Evolutionary conservation across 306 rosid species (phyloP).

Genomic region (Cyclanthera cordifolia): DNA sequence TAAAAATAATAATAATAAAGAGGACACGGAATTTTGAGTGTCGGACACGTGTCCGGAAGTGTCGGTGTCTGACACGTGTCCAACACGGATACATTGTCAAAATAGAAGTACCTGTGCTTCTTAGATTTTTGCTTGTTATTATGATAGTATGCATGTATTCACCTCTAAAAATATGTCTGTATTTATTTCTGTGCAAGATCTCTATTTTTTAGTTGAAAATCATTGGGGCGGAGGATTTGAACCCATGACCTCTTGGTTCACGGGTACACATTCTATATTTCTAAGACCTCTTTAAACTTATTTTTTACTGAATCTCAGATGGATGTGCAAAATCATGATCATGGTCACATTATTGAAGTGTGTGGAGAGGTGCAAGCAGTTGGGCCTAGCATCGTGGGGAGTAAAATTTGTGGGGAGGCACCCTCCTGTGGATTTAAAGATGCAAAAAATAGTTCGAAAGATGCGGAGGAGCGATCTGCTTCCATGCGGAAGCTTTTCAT

Average conservation of each 20-base stretch:
- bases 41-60: too few species aligned
- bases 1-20: too few species aligned
- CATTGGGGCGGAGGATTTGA: too few species aligned
- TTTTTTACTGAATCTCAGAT: slow-evolving; percentile 28
- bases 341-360: slow-evolving; percentile 35
- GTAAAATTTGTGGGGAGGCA: slow-evolving; percentile 44
- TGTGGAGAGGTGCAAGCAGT: slow-evolving; percentile 26
- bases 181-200: neutral
- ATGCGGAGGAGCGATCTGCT: slow-evolving; percentile 36
- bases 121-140: too few species aligned
- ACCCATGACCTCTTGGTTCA: too few species aligned
- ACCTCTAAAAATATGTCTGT: neutral
- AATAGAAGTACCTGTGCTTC: too few species aligned
- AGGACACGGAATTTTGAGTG: too few species aligned
- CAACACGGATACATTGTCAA: too few species aligned
- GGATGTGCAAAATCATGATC: slow-evolving; percentile 33
- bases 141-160: neutral
- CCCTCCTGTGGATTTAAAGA: slow-evolving; percentile 49
- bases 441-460: slow-evolving; percentile 31
- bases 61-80: too few species aligned
- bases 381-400: slow-evolving; percentile 20
- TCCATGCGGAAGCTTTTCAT: slow-evolving; percentile 42
- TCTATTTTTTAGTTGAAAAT: too few species aligned
- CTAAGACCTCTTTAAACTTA: neutral
- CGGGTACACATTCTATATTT: neutral